Evolutionary conservation across 2,329 filamentous ascomycete species (phyloP), one percentile per base, ranked within the genome.

Genomic region (Epichloe uncinata): DNA sequence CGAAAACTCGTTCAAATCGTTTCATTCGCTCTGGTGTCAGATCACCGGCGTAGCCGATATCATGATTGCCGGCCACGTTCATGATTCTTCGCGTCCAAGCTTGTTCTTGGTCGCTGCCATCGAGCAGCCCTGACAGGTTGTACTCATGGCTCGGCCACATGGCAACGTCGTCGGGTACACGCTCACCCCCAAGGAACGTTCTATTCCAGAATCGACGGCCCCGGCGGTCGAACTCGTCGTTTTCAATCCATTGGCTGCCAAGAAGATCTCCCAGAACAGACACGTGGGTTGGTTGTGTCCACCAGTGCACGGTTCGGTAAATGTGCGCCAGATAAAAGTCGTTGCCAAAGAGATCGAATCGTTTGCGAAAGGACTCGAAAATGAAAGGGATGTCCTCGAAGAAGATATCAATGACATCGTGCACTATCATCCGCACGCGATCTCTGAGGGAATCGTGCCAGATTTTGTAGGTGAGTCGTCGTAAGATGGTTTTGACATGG

Each of bases 251-350:
- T 66, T 98, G 93, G 60, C 89, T 95, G 9, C 93, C 93, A 9
- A 98, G 71, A 52, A 98, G 71, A 63, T 98, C 93, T 3, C 93
- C 93, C 4, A 98, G 73, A 0, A 97, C 89, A 0, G 85, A 82
- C 18, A 93, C 80, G 64, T 98, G 93, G 0, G 87, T 94, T 8
- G 93, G 93, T 15, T 73, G 70, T 0, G 85, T 79, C 84, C 86
- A 94, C 87, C 89, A 95, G 56, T 79, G 76, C 46, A 95, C 67
- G 0, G 82, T 85, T 15, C 87, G 79, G 67, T 94, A 96, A 52
- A 96, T 89, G 65, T 98, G 93, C 18, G 86, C 87, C 34, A 98
- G 78, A 66, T 97, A 98, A 61, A 82, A 87, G 67, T 98, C 93
- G 66, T 98, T 98, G 4, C 93, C 93, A 60, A 89, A 79, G 2